A percentile compares a stretch with the other conserved stretches of the same genome.
These are phyloP conservation scores for Scleroderma citrinum DNA, from an alignment of 768 basidiomycete species.

Conservation along the genomic window DNA sequence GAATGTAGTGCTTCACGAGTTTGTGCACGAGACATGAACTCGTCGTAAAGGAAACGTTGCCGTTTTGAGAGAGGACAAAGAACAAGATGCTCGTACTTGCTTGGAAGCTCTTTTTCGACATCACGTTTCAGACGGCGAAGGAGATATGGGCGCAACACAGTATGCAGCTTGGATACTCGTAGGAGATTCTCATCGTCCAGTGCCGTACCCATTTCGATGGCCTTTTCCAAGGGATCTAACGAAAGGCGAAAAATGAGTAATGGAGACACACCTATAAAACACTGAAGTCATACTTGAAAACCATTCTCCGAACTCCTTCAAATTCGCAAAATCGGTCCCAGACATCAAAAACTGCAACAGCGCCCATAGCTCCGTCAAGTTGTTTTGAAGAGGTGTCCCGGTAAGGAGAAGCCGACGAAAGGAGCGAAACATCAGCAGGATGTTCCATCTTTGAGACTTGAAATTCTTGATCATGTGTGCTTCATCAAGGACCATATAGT, in stretches of 20 bases:
- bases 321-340: slow-evolving; percentile 80
- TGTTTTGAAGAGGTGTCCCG: slow-evolving; percentile 95
- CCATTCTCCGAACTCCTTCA: slow-evolving; percentile 94
- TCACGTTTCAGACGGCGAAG: slow-evolving; percentile 96
- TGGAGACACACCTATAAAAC: background rate
- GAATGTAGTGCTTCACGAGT: slow-evolving; percentile 79
- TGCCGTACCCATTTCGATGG: slow-evolving; percentile 76
- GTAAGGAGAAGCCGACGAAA: slow-evolving; percentile 86
- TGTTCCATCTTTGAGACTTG: slow-evolving; percentile 90
- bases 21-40: slow-evolving; percentile 87
- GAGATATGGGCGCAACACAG: slow-evolving; percentile 92
- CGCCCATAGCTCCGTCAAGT: slow-evolving; percentile 93
- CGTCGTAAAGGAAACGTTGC: slow-evolving; percentile 93
- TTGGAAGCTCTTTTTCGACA: slow-evolving; percentile 92
- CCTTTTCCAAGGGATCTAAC: slow-evolving; percentile 89
- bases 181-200: slow-evolving; percentile 81
- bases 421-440: slow-evolving; percentile 80
- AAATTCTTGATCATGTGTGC: slow-evolving; percentile 99
- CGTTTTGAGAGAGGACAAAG: slow-evolving; percentile 86
- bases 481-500: slow-evolving; percentile 94
- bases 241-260: slow-evolving; percentile 1
- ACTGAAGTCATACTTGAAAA: slow-evolving; percentile 70
- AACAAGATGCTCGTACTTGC: slow-evolving; percentile 87
- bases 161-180: slow-evolving; percentile 83
- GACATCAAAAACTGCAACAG: slow-evolving; percentile 93